phyloP scores from a whole-genome alignment of 306 rosid genomes.

The Heteromeles arbutifolia region DNA sequence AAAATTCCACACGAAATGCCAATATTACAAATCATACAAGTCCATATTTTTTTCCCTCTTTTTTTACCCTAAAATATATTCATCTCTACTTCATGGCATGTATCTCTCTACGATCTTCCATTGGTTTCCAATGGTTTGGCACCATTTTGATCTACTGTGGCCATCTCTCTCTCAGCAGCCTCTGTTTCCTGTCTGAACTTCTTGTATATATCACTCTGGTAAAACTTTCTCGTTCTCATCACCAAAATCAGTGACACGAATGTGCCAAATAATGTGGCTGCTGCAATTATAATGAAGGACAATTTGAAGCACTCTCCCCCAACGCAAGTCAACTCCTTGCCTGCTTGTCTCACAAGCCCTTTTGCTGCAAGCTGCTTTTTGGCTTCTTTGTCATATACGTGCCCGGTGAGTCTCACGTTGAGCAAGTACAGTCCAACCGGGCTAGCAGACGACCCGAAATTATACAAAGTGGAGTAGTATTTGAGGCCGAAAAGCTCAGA shows the following conservation, averaged over 20 bases:
- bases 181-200: conserved; percentile 24
- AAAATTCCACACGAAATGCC: background rate
- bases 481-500: conserved; percentile 77
- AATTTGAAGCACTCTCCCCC: conserved; percentile 33
- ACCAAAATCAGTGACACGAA: conserved; percentile 33
- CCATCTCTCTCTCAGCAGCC: conserved; percentile 11
- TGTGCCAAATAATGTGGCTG: conserved; percentile 28
- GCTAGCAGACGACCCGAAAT: conserved; percentile 67
- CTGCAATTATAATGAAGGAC: conserved; percentile 36
- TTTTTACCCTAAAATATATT: background rate
- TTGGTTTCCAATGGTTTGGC: conserved; percentile 4
- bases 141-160: background rate
- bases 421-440: conserved; percentile 41
- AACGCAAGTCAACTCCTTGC: conserved; percentile 20
- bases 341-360: background rate
- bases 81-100: background rate
- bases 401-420: conserved; percentile 38
- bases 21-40: background rate
- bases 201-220: conserved; percentile 42
- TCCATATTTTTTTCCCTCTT: background rate
- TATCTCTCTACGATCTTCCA: background rate
- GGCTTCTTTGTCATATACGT: conserved; percentile 38
- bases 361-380: conserved; percentile 16
- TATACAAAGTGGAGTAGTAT: conserved; percentile 72
- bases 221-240: conserved; percentile 43